Percentiles rank a stretch among this genome's conserved stretches.
phyloP scores from a whole-genome alignment of 176 grass and related monocot genomes.

The Musa beccarii region DNA sequence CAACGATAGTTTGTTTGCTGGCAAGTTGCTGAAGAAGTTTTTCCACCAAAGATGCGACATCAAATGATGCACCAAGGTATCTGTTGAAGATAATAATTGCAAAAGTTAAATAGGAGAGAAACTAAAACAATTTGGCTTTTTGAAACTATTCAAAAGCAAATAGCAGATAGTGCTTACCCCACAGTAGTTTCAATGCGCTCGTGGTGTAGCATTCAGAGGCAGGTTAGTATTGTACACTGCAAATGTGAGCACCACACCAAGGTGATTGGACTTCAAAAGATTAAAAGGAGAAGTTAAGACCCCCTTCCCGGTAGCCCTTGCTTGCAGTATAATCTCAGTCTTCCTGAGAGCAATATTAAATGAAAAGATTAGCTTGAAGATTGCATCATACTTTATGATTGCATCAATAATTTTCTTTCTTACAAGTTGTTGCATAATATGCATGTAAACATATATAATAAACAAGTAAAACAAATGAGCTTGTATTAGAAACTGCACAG shows the following conservation, averaged over 20 bases:
- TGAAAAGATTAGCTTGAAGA: neutral
- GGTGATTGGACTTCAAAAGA: slow-evolving; percentile 68
- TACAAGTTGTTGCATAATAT: neutral
- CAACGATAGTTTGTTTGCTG: slow-evolving; percentile 73
- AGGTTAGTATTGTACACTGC: slow-evolving; percentile 65
- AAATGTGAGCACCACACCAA: slow-evolving; percentile 77
- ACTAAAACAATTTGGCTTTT: neutral
- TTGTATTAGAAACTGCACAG: neutral
- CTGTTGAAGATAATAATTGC: slow-evolving; percentile 29
- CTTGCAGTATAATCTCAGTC: slow-evolving; percentile 68
- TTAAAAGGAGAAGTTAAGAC: slow-evolving; percentile 52
- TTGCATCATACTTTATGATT: neutral
- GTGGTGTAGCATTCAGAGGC: slow-evolving; percentile 37
- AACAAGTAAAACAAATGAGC: neutral
- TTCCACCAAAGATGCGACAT: slow-evolving; percentile 69
- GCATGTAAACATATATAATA: neutral
- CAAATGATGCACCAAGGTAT: slow-evolving; percentile 81
- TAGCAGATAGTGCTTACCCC: slow-evolving; percentile 27
- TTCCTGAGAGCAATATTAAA: slow-evolving; percentile 35
- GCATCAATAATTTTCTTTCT: too few species aligned
- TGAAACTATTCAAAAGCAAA: neutral
- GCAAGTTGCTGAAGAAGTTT: slow-evolving; percentile 74
- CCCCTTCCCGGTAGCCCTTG: slow-evolving; percentile 57
- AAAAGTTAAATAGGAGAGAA: neutral
- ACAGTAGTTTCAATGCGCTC: slow-evolving; percentile 54